These are phyloP conservation scores for Acanthamoeba triangularis DNA, from an alignment of 208 protist species.

Conservation along the genomic window DNA sequence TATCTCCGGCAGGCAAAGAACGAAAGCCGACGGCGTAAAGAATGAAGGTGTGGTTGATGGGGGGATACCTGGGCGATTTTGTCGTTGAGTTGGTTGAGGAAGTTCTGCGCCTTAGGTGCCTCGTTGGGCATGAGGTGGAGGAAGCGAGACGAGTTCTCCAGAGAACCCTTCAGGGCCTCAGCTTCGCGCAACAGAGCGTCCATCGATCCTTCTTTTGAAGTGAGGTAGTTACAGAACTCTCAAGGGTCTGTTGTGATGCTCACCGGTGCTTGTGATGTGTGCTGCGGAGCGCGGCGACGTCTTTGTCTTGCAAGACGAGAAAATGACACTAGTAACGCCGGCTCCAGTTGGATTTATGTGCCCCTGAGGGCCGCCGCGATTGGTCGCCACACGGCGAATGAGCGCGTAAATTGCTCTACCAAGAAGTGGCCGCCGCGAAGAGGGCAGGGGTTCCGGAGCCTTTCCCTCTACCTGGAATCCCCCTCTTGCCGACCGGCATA, in stretches of 20 bases:
- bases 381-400: neutral
- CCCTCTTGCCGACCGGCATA: too few relatives aligned
- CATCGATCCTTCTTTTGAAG: neutral
- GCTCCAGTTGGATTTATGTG: neutral
- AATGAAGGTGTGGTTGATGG: neutral
- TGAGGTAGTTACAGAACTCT: neutral
- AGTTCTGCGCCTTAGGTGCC: conserved; percentile 42
- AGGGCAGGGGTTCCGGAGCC: neutral
- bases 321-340: neutral
- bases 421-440: neutral
- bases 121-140: conserved; percentile 73
- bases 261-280: neutral
- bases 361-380: neutral
- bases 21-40: neutral
- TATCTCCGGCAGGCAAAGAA: neutral
- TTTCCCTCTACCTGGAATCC: neutral
- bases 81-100: conserved; percentile 70
- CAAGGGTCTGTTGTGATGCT: too few relatives aligned
- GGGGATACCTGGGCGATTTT: conserved; percentile 33
- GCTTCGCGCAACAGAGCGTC: conserved; percentile 58
- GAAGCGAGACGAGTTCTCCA: conserved; percentile 59
- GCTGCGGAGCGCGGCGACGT: too few relatives aligned
- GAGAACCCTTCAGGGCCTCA: conserved; percentile 16
- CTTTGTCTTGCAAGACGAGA: neutral
- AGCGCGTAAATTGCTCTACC: neutral